Evolutionary conservation across 192 early-diverging fungal genomes (phyloP).

Genomic region (Rhizophagus prolifer): DNA sequence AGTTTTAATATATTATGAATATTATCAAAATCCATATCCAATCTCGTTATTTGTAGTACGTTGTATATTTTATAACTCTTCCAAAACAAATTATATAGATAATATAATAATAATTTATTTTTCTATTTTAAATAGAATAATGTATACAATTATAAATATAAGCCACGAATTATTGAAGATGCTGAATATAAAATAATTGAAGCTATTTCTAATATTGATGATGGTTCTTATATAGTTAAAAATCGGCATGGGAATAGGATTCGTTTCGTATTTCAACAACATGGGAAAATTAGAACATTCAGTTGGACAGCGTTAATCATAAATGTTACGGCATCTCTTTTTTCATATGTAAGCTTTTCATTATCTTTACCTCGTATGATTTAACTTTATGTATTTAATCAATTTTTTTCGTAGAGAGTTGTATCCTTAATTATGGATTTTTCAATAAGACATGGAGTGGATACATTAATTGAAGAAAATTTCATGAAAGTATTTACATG

Average conservation of each 20-base stretch:
- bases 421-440: no score
- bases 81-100: no score
- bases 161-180: constrained; percentile 39
- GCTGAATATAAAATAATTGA: constrained; percentile 43
- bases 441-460: no score
- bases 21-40: neutral
- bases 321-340: no score
- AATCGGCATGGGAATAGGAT: constrained; percentile 35
- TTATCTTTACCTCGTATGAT: no score
- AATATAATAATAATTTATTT: no score
- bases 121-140: constrained; percentile 20
- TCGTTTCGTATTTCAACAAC: constrained; percentile 43
- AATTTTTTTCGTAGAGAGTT: no score
- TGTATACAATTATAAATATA: constrained; percentile 34
- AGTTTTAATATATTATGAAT: constrained; percentile 41
- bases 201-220: constrained; percentile 33
- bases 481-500: no score
- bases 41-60: neutral
- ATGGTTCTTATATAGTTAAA: constrained; percentile 32
- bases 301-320: no score
- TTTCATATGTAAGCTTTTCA: no score
- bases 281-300: constrained; percentile 40
- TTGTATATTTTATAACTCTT: neutral
- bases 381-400: no score
- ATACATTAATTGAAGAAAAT: no score